A percentile compares a stretch with the other conserved stretches of the same genome.
These are phyloP conservation scores for Nyssa sinensis DNA, from an alignment of 148 eudicot species.

Conservation along the genomic window DNA sequence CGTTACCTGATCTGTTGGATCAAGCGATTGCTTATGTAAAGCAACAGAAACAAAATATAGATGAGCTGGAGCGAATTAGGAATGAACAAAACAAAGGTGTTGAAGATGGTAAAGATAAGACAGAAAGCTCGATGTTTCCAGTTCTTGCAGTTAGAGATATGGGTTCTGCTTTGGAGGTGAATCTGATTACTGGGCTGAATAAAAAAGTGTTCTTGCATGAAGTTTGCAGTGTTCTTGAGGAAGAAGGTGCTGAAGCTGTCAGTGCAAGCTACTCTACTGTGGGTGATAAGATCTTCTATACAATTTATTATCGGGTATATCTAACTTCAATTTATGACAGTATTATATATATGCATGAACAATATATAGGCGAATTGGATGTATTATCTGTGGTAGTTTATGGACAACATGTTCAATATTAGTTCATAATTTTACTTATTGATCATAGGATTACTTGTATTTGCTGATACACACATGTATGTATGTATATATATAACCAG, in stretches of 20 bases:
- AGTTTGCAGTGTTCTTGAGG: background rate
- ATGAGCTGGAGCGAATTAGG: background rate
- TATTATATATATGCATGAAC: too few relatives aligned
- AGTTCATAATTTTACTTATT: too few relatives aligned
- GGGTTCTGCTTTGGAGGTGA: constrained; percentile 10
- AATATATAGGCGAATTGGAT: too few relatives aligned
- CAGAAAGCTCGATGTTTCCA: background rate
- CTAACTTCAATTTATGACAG: too few relatives aligned
- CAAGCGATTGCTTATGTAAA: background rate
- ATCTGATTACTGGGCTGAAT: background rate
- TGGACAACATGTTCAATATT: too few relatives aligned
- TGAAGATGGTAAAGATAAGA: background rate
- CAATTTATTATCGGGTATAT: background rate
- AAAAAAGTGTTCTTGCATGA: background rate
- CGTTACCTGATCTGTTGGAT: background rate
- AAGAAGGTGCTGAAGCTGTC: constrained; percentile 8
- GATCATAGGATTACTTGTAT: too few relatives aligned
- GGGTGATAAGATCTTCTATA: background rate
- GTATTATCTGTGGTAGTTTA: too few relatives aligned
- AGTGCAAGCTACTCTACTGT: background rate
- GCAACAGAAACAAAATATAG: constrained; percentile 1
- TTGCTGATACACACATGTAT: too few relatives aligned
- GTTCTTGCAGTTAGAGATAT: background rate
- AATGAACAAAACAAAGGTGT: background rate
- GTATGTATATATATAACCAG: too few relatives aligned